A percentile compares a stretch with the other conserved stretches of the same genome.
phyloP scores from a whole-genome alignment of 2,329 filamentous ascomycete genomes.

The Verticillium klebahnii region DNA sequence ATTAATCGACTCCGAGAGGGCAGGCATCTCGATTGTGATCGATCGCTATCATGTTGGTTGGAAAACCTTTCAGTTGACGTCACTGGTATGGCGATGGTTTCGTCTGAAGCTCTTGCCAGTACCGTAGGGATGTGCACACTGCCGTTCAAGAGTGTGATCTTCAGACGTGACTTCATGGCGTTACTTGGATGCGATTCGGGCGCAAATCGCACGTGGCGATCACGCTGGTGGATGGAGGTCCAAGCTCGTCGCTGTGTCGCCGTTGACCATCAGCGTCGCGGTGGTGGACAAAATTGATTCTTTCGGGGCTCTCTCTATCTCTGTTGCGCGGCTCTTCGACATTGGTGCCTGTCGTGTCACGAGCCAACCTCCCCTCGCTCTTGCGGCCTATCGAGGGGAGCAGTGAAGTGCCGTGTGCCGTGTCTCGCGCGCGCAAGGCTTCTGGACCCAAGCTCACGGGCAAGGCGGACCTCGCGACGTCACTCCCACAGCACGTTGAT shows the following conservation, averaged over 20 bases:
- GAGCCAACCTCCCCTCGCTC: not conserved
- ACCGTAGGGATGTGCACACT: not conserved
- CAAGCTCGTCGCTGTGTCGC: not conserved
- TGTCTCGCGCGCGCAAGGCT: not conserved
- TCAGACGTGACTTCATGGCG: not conserved
- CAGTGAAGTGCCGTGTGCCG: too few relatives aligned
- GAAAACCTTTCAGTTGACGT: not conserved
- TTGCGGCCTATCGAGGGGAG: not conserved
- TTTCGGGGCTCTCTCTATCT: too few relatives aligned
- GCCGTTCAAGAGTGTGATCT: not conserved
- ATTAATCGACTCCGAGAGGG: not conserved
- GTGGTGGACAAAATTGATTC: too few relatives aligned
- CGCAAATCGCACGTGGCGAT: not conserved
- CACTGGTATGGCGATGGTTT: not conserved
- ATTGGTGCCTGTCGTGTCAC: not conserved
- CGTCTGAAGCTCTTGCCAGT: not conserved
- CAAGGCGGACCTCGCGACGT: not conserved
- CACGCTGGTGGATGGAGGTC: not conserved
- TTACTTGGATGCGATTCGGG: not conserved
- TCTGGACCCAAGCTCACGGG: not conserved
- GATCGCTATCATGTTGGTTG: not conserved
- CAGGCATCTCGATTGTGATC: not conserved
- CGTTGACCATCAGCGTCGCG: not conserved
- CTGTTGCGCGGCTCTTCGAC: too few relatives aligned
- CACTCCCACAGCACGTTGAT: not conserved